Percentiles rank a stretch among this genome's conserved stretches.
Conservation (phyloP, 208 protist species). For the Wallacemonas collosoma region DNA sequence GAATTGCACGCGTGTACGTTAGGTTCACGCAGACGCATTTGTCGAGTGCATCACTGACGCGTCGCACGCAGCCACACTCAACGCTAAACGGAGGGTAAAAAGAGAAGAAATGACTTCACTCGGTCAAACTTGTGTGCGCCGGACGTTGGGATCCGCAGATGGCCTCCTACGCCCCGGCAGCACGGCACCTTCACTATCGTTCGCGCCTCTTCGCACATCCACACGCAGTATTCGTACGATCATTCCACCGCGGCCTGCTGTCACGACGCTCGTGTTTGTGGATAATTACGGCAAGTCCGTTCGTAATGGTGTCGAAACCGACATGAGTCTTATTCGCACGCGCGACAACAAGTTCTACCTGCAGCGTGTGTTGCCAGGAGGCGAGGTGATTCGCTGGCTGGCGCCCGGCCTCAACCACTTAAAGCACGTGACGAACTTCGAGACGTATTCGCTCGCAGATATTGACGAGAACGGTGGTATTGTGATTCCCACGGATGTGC, state of each 20-base stretch:
- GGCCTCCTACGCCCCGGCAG: no score
- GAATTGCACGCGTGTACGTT: no score
- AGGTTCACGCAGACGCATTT: no score
- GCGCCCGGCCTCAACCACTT: constrained; percentile 81
- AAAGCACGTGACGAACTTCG: constrained; percentile 89
- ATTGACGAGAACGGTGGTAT: constrained; percentile 89
- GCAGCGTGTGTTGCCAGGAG: constrained; percentile 78
- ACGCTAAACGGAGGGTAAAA: no score
- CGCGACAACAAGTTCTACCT: constrained; percentile 93
- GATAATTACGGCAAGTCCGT: constrained; percentile 62
- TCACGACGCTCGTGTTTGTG: constrained; percentile 84
- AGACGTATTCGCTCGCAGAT: constrained; percentile 85
- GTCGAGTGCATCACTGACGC: no score
- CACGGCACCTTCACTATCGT: no score
- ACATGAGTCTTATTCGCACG: constrained; percentile 77
- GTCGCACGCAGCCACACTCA: no score
- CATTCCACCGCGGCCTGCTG: constrained; percentile 77
- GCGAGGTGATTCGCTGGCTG: constrained; percentile 83
- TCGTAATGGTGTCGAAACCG: constrained; percentile 66
- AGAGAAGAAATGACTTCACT: no score
- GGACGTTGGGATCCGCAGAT: no score
- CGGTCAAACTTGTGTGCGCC: no score
- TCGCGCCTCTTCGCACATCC: background rate
- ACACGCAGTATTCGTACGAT: constrained; percentile 66
- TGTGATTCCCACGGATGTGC: constrained; percentile 78